Conservation (phyloP, 331 rosid species). For the Malus hybrid region DNA sequence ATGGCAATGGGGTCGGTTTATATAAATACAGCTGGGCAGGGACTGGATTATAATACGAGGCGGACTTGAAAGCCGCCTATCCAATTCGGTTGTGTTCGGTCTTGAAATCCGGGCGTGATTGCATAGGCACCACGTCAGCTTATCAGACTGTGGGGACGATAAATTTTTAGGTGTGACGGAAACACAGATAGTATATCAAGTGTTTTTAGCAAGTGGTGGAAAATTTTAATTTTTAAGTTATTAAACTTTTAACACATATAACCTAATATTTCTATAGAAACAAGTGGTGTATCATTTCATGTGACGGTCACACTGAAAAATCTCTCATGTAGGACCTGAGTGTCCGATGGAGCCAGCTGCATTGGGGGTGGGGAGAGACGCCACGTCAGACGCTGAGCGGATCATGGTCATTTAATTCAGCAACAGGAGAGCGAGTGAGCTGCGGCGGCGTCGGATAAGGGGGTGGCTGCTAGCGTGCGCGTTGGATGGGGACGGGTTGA, state of each 20-base stretch:
- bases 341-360: no score
- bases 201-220: no score
- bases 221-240: no score
- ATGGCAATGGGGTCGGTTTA: neutral
- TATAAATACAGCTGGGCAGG: neutral
- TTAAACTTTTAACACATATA: no score
- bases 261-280: no score
- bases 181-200: no score
- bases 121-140: slow-evolving; percentile 17
- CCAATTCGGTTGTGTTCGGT: neutral
- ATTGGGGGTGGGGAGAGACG: neutral
- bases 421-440: neutral
- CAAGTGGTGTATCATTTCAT: no score
- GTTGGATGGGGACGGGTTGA: neutral
- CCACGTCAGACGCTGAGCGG: slow-evolving; percentile 3
- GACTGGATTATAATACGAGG: neutral
- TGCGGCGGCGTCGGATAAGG: neutral
- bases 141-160: neutral
- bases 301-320: no score
- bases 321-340: no score
- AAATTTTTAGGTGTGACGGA: no score
- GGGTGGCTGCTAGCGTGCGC: neutral
- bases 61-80: slow-evolving; percentile 27
- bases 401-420: neutral
- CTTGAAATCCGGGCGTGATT: slow-evolving; percentile 24